Evolutionary conservation across 192 early-diverging fungal species (phyloP).

Genomic region (Lobosporangium transversale): DNA sequence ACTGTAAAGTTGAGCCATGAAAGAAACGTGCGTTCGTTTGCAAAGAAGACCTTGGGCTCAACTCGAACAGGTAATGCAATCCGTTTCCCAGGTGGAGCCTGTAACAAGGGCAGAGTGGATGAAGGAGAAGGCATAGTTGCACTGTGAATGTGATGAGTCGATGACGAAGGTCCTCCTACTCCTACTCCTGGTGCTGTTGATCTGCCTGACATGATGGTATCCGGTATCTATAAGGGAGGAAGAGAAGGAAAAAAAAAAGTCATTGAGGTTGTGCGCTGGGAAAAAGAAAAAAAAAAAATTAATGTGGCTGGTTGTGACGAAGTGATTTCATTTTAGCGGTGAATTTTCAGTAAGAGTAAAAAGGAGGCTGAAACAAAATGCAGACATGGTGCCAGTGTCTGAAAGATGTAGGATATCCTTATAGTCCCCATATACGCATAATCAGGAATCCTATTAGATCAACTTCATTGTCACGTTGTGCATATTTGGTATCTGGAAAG

Average conservation of each 20-base stretch:
- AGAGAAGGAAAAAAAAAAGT: background rate
- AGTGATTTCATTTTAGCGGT: no score
- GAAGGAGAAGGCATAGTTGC: slow-evolving; percentile 29
- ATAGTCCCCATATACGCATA: no score
- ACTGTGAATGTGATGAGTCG: slow-evolving; percentile 16
- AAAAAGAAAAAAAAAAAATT: slow-evolving; percentile 6
- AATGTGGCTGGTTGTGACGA: no score
- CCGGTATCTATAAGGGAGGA: no score
- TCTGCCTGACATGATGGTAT: background rate
- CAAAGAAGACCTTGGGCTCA: slow-evolving; percentile 96
- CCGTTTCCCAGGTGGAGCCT: slow-evolving; percentile 63
- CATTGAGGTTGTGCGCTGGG: no score
- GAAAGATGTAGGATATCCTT: no score
- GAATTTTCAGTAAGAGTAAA: no score
- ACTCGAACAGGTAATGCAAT: slow-evolving; percentile 80
- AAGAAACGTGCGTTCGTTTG: slow-evolving; percentile 93
- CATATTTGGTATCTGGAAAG: no score
- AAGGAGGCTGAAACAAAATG: no score
- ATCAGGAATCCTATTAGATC: no score
- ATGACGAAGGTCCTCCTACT: background rate
- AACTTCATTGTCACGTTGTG: no score
- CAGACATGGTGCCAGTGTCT: no score
- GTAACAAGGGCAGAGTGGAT: slow-evolving; percentile 39
- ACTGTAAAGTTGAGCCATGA: slow-evolving; percentile 90
- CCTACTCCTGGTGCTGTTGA: slow-evolving; percentile 18